These are phyloP conservation scores for Ganoderma leucocontextum DNA, from an alignment of 1,284 basidiomycete species.

Conservation along the genomic window DNA sequence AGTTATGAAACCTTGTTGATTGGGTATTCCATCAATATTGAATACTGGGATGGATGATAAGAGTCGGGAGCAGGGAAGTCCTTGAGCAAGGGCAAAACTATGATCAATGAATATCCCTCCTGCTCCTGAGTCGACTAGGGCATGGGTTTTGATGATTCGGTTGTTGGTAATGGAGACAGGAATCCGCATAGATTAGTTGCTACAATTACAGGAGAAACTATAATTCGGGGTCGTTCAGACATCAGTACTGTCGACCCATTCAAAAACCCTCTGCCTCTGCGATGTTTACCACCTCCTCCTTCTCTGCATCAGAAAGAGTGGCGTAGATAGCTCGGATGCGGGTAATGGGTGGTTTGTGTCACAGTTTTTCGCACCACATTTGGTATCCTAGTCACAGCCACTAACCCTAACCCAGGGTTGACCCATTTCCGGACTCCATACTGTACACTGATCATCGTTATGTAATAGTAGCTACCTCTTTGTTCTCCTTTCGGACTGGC, in stretches of 20 bases:
- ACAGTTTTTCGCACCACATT: not conserved
- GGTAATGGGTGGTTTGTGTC: not conserved
- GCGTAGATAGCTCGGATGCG: too few relatives aligned
- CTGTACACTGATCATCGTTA: too few relatives aligned
- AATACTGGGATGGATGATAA: not conserved
- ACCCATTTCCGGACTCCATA: too few relatives aligned
- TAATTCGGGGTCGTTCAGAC: not conserved
- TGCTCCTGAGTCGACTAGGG: not conserved
- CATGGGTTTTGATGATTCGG: conserved; percentile 2
- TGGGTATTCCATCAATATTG: not conserved
- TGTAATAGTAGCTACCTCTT: too few relatives aligned
- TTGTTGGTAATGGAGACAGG: not conserved
- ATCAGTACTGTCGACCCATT: not conserved
- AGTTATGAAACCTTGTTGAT: not conserved
- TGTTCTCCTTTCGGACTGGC: too few relatives aligned
- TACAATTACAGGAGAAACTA: too few relatives aligned
- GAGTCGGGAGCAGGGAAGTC: not conserved
- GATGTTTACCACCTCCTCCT: not conserved
- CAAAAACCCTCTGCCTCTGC: conserved; percentile 1
- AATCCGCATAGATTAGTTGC: not conserved
- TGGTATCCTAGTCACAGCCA: too few relatives aligned
- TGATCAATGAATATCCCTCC: not conserved
- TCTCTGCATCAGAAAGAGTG: not conserved
- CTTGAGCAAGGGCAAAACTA: not conserved
- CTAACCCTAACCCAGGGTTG: too few relatives aligned